Conservation (phyloP, 1,284 basidiomycete species). For the Schizophyllum commune region DNA sequence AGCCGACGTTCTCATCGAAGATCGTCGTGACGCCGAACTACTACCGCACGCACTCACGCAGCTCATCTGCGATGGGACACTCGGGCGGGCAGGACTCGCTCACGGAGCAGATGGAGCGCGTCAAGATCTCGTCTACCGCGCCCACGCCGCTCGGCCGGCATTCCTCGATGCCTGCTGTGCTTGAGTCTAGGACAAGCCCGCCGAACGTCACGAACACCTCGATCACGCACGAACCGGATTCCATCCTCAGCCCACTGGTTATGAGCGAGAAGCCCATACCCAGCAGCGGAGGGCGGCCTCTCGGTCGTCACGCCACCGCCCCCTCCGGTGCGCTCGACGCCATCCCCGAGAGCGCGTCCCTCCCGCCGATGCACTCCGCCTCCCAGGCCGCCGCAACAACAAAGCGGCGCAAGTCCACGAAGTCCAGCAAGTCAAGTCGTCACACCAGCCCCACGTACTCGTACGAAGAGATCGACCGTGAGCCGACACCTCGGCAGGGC, state of each 20-base stretch:
- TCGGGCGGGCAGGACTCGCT: conserved; percentile 18
- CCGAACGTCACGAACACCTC: conserved; percentile 25
- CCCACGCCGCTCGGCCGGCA: conserved; percentile 22
- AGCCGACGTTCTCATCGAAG: conserved; percentile 55
- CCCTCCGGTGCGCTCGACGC: conserved; percentile 17
- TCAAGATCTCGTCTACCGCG: conserved; percentile 14
- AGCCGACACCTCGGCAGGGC: neutral
- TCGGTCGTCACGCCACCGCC: conserved; percentile 25
- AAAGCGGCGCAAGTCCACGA: neutral
- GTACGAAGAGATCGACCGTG: neutral
- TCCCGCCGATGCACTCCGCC: conserved; percentile 3
- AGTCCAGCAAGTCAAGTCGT: neutral
- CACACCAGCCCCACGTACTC: neutral
- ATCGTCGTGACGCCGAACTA: conserved; percentile 60
- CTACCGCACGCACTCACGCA: conserved; percentile 23
- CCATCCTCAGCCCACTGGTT: conserved; percentile 46
- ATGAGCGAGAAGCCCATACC: conserved; percentile 25
- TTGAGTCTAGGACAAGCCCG: conserved; percentile 14
- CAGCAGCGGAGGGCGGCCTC: conserved; percentile 22
- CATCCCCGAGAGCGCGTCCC: conserved; percentile 12
- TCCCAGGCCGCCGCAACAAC: neutral
- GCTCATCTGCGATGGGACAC: neutral
- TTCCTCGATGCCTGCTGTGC: conserved; percentile 21
- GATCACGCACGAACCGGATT: conserved; percentile 47
- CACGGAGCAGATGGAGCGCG: conserved; percentile 20